Conservation (phyloP, 345 rosid genomes). For the Chamaenerion angustifolium region DNA sequence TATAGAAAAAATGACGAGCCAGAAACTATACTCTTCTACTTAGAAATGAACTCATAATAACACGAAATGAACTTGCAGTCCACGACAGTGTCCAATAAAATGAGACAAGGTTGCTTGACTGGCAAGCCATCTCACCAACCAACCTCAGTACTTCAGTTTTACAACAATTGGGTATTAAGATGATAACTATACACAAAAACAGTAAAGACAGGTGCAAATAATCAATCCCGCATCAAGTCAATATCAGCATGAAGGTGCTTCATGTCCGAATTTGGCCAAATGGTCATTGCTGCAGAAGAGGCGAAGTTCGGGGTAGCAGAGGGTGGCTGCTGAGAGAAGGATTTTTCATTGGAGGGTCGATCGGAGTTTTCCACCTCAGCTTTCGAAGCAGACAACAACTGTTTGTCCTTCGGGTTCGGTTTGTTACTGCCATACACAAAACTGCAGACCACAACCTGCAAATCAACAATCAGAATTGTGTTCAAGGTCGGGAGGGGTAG, state of each 20-base stretch:
- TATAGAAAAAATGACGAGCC: too few relatives aligned
- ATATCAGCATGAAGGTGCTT: conserved; percentile 67
- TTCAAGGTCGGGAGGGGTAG: conserved; percentile 89
- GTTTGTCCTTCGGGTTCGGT: conserved; percentile 41
- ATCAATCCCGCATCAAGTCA: conserved; percentile 86
- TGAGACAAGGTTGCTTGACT: too few relatives aligned
- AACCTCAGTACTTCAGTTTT: too few relatives aligned
- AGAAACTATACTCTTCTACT: too few relatives aligned
- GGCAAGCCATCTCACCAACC: too few relatives aligned
- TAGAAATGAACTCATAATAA: too few relatives aligned
- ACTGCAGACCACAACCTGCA: conserved; percentile 88
- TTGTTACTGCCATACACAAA: conserved; percentile 62
- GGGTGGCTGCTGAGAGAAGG: conserved; percentile 23
- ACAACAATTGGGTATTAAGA: too few relatives aligned
- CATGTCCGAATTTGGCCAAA: conserved; percentile 61
- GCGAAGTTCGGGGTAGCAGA: conserved; percentile 22
- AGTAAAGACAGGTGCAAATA: conserved; percentile 6
- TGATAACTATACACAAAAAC: conserved; percentile 35
- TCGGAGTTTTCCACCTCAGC: conserved; percentile 23
- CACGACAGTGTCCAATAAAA: too few relatives aligned
- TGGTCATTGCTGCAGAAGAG: conserved; percentile 24
- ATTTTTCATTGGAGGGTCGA: conserved; percentile 17
- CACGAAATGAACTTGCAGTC: too few relatives aligned
- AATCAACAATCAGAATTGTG: conserved; percentile 2
- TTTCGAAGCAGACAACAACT: conserved; percentile 21